phyloP scores from a whole-genome alignment of 805 yeast genomes.

The Candida arabinofermentans region DNA sequence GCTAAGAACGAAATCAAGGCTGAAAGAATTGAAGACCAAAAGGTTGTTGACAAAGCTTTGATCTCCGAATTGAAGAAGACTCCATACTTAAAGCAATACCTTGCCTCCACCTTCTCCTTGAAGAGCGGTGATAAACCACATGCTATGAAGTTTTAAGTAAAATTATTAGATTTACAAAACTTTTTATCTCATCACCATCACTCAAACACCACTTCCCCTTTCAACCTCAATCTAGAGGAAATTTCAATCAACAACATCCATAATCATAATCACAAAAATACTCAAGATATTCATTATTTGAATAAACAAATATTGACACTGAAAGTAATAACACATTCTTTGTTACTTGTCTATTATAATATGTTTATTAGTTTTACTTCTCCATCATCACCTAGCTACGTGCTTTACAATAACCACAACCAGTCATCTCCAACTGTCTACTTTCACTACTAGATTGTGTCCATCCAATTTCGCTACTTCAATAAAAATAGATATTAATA shows the following conservation, averaged over 20 bases:
- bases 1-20: constrained; percentile 87
- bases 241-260: not conserved
- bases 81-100: constrained; percentile 95
- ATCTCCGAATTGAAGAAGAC: constrained; percentile 94
- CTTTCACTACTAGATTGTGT: not conserved
- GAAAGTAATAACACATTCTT: constrained; percentile 1
- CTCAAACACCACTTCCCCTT: no score
- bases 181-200: no score
- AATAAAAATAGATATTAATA: not conserved
- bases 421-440: not conserved
- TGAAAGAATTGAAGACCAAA: constrained; percentile 97
- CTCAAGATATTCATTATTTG: constrained; percentile 1
- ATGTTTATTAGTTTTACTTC: constrained; percentile 2
- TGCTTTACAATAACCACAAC: not conserved
- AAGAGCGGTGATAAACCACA: constrained; percentile 99
- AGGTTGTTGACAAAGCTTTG: constrained; percentile 89
- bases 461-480: not conserved
- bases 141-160: constrained; percentile 85
- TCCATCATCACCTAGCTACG: not conserved
- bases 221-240: not conserved
- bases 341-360: constrained; percentile 1
- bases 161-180: no score
- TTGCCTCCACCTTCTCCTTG: constrained; percentile 91
- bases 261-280: no score
- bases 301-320: not conserved